Base-by-base conservation (phyloP, 1,284 basidiomycete species). In the Leccinum angustisporum region DNA sequence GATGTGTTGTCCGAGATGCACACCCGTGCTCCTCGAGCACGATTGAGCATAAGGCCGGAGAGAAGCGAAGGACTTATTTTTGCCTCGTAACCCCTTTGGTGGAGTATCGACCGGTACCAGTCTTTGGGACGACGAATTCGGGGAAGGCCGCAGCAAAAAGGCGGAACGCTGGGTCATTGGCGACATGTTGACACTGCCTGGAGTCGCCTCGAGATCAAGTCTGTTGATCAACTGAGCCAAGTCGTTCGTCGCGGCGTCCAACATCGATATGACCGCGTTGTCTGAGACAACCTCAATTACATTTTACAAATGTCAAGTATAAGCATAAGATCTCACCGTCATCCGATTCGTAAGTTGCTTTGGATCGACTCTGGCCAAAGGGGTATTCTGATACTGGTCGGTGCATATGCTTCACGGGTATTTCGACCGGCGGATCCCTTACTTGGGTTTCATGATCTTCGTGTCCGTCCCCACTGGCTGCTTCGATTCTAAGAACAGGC, bases 211-310 rank as follows among this genome's bases (percentile, higher is more conserved):
- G 2, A 92, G 78, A 66, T 92, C 88, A 27, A 92, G 79, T 21
- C 83, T 81, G 65, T 86, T 89, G 73, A 93, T 90, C 13, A 93
- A 77, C 55, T 84, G 83, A 0, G 88, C 91, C 2, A 93, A 79
- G 52, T 92, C 91, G 58, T 90, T 85, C 0, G 90, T 92, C 0
- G 87, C 91, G 0, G 86, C 88, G 62, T 88, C 87, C 21, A 92
- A 74, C 21, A 91, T 81, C 0, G 85, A 88, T 1, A 92, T 70
- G n/a, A 84, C 83, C 61, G 81, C 90, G 18, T 66, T 86, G 31
- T 68, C 64, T 65, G 59, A 16, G 60, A 62, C n/a, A 34, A 58
- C 30, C n/a, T 67, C 43, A 66, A 58, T 52, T 60, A 21, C 53
- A 52, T 43, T 43, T 34, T 54, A 38, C 2, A 30, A 14, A 61